Conservation (phyloP, 2,329 filamentous ascomycete species). For the Metarhizium album region DNA sequence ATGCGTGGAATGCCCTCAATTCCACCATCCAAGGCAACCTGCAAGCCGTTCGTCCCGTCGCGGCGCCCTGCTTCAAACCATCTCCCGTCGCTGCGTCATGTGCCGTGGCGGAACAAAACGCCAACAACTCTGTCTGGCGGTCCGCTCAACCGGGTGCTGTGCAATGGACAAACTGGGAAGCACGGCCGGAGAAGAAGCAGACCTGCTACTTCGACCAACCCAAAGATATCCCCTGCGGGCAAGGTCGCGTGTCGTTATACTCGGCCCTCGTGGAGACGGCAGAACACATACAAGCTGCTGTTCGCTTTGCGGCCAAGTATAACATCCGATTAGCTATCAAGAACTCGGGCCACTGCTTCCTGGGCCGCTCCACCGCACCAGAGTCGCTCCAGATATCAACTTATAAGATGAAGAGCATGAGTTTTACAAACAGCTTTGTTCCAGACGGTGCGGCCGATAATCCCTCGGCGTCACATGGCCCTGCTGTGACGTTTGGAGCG, state of each 20-base stretch:
- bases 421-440: constrained; percentile 16
- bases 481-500: constrained; percentile 16
- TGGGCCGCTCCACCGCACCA: constrained; percentile 20
- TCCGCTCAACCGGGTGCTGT: constrained; percentile 22
- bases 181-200: constrained; percentile 8
- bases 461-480: too few species aligned
- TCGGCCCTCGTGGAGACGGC: constrained; percentile 21
- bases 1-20: constrained; percentile 38
- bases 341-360: constrained; percentile 26
- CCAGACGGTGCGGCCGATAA: too few species aligned
- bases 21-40: constrained; percentile 35
- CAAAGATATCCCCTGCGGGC: constrained; percentile 15
- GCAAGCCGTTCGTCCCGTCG: constrained; percentile 39
- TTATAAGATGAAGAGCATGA: constrained; percentile 18
- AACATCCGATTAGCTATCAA: constrained; percentile 23
- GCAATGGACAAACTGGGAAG: constrained; percentile 29
- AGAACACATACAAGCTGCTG: constrained; percentile 24
- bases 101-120: constrained; percentile 19
- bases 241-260: constrained; percentile 26
- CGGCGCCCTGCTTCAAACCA: constrained; percentile 35
- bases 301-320: constrained; percentile 22
- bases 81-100: constrained; percentile 33
- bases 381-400: constrained; percentile 25
- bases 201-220: constrained; percentile 23
- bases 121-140: constrained; percentile 23